Evolutionary conservation across 2,329 filamentous ascomycete species (phyloP).

Genomic region (Diaporthe nobilis): DNA sequence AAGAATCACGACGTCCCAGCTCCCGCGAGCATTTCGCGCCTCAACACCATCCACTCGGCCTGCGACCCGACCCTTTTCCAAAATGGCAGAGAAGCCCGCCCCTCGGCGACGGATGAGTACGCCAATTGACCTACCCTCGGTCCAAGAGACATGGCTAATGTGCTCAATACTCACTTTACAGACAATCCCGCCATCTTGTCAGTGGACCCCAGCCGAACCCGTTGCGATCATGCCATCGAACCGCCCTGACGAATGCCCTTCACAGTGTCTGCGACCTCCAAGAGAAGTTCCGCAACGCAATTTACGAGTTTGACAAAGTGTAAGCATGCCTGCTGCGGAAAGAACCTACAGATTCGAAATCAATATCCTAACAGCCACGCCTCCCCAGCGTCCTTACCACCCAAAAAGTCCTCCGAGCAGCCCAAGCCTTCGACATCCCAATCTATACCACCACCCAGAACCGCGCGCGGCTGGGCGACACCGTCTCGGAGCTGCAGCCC

Average conservation of each 20-base stretch:
- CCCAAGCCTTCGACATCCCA: constrained; percentile 78
- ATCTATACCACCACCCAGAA: constrained; percentile 91
- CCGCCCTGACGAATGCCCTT: not conserved
- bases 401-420: constrained; percentile 77
- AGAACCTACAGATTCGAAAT: too few relatives aligned
- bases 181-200: constrained; percentile 67
- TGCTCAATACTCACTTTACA: constrained; percentile 45
- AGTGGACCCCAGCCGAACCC: constrained; percentile 46
- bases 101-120: constrained; percentile 38
- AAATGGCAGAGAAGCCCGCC: constrained; percentile 37
- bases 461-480: constrained; percentile 81
- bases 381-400: constrained; percentile 72
- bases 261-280: constrained; percentile 92
- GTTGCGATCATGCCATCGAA: not conserved
- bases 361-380: not conserved
- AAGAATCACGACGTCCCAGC: not conserved
- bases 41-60: not conserved
- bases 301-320: constrained; percentile 89
- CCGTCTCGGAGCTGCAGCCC: constrained; percentile 78
- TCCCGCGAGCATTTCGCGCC: not conserved
- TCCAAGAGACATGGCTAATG: constrained; percentile 34
- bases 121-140: not conserved
- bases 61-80: constrained; percentile 1
- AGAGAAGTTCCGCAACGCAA: constrained; percentile 88
- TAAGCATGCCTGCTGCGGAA: constrained; percentile 54